Evolutionary conservation across 1,284 basidiomycete species (phyloP).

Genomic region (Trichosporon coremiiforme): DNA sequence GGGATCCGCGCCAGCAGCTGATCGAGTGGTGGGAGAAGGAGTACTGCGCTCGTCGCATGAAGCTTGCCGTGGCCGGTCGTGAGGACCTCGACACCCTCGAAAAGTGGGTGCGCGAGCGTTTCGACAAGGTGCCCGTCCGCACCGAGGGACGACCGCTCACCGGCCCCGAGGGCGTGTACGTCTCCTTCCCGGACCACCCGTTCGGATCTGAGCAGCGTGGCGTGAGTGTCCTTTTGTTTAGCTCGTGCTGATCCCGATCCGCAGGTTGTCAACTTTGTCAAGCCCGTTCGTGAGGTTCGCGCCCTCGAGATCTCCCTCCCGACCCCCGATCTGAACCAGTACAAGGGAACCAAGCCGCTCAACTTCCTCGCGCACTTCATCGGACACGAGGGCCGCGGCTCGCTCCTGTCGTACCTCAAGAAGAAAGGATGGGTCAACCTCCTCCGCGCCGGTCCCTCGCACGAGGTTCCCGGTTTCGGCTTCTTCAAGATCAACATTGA

Average conservation of each 20-base stretch:
- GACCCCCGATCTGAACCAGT: conserved; percentile 75
- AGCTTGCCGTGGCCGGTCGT: conserved; percentile 84
- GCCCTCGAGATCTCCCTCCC: conserved; percentile 86
- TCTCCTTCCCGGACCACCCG: conserved; percentile 72
- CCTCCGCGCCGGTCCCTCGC: conserved; percentile 72
- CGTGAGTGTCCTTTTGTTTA: conserved; percentile 60
- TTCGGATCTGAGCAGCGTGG: conserved; percentile 72
- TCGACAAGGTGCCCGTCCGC: conserved; percentile 50
- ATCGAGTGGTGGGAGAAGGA: conserved; percentile 93
- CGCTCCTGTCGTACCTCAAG: conserved; percentile 89
- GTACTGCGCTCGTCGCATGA: conserved; percentile 95
- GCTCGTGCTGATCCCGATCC: conserved; percentile 22
- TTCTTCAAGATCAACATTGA: conserved; percentile 84
- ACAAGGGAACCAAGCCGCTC: conserved; percentile 80
- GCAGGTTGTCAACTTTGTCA: conserved; percentile 78
- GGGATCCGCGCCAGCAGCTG: conserved; percentile 85
- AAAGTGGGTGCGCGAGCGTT: conserved; percentile 51
- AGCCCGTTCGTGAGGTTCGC: conserved; percentile 90
- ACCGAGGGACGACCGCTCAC: conserved; percentile 43
- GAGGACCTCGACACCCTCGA: conserved; percentile 61
- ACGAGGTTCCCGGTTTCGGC: conserved; percentile 72
- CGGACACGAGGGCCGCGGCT: conserved; percentile 96
- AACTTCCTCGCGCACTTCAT: conserved; percentile 82
- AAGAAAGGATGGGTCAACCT: conserved; percentile 85
- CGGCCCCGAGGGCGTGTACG: conserved; percentile 49